Conservation (phyloP, 306 rosid species). For the Prinsepia uniflora region DNA sequence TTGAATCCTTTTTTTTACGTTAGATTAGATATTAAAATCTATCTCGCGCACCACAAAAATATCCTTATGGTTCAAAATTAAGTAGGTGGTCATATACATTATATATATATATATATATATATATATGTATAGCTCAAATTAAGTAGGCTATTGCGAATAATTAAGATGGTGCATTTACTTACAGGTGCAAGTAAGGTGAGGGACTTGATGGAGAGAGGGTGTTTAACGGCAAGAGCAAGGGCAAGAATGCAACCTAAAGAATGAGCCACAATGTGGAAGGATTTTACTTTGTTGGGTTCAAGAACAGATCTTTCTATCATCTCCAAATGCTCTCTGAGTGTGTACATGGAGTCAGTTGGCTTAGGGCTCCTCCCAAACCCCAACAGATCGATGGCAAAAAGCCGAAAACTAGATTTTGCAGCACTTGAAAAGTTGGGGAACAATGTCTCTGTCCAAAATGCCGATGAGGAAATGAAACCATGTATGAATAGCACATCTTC, state of each 20-base stretch:
- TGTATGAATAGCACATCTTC: slow-evolving; percentile 85
- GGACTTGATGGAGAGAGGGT: slow-evolving; percentile 75
- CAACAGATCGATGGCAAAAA: slow-evolving; percentile 84
- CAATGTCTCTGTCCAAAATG: slow-evolving; percentile 87
- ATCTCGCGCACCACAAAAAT: no score
- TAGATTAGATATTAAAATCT: no score
- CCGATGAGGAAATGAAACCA: slow-evolving; percentile 86
- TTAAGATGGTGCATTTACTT: slow-evolving; percentile 6
- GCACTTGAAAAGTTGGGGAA: slow-evolving; percentile 65
- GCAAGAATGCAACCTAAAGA: slow-evolving; percentile 91
- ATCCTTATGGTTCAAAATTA: no score
- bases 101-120: no score
- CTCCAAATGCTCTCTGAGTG: slow-evolving; percentile 75
- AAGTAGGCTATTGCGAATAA: not conserved
- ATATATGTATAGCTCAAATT: no score
- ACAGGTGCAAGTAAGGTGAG: slow-evolving; percentile 90
- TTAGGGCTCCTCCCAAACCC: slow-evolving; percentile 96
- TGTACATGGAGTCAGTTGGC: slow-evolving; percentile 77
- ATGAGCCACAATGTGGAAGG: slow-evolving; percentile 93
- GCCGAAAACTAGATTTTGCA: slow-evolving; percentile 46
- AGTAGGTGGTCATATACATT: no score
- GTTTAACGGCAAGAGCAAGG: slow-evolving; percentile 70
- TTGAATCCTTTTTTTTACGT: no score
- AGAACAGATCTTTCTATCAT: slow-evolving; percentile 74
- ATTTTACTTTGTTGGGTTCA: slow-evolving; percentile 65